Base-by-base conservation (phyloP, 129 eudicot genomes). In the Helichrysum umbraculigerum region DNA sequence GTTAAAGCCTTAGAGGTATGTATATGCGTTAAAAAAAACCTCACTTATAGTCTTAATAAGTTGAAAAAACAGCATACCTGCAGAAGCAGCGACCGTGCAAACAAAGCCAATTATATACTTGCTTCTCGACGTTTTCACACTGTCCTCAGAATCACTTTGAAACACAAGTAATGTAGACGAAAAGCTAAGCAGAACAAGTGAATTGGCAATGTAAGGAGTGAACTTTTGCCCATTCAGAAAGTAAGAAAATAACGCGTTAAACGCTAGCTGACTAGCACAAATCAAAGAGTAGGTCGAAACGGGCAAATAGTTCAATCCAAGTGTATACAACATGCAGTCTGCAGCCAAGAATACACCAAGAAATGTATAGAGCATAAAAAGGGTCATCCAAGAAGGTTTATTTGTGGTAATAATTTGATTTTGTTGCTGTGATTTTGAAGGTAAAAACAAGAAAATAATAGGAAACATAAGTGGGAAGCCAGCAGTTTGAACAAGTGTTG, bases 31-130 rank as follows among this genome's bases (percentile, higher is more conserved):
- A 44, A 10, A 10, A 41, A 1, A 50, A 50, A 7, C n/a, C 56
- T 3, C 2, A 4, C 12, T 16, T 33, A 2, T 4, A 33, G 37
- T 9, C 39, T 77, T n/a, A 16, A 66, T 74, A 28, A 25, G 41
- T 12, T 8, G 15, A 4, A 16, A 73, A 16, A 35, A 68, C 44
- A 33, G 19, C 2, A 32, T 74, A 81, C 84, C 72, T 34, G 76
- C 86, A 66, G 86, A 77, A 12, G 86, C 86, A 64, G 79, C 76
- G 29, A 90, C 47, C 0, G 92, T 81, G 81, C 86, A 78, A 0
- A 84, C 44, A 33, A 87, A 83, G 7, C 96, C 96, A 32, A 82
- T 34, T 5, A 68, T 37, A 9, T 72, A 82, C 66, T 82, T 82
- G 16, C 37, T 67, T 72, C 33, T 82, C 22, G 82, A 65, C 5